A percentile compares a stretch with the other conserved stretches of the same genome.
These are phyloP conservation scores for Stephania yunnanensis DNA, from an alignment of 164 flowering plant genomes.

Conservation along the genomic window DNA sequence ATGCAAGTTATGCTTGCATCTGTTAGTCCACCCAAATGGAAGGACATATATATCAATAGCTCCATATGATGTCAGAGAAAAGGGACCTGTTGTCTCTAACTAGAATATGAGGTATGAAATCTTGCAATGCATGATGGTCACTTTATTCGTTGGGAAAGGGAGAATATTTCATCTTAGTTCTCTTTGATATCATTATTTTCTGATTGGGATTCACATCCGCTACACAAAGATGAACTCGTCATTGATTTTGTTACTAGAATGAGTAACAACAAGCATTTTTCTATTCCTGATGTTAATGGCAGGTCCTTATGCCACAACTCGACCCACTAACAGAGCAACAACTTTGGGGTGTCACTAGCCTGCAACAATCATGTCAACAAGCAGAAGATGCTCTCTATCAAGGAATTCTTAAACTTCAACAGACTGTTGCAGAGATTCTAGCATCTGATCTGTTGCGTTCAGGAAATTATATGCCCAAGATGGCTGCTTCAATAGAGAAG, in stretches of 20 bases:
- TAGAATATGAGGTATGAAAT: not conserved
- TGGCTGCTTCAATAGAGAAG: slow-evolving; percentile 59
- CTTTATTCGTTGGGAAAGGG: not conserved
- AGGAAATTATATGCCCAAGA: slow-evolving; percentile 51
- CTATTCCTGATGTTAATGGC: slow-evolving; percentile 20
- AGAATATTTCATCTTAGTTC: not conserved
- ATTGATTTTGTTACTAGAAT: not conserved
- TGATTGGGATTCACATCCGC: not conserved
- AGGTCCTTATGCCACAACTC: slow-evolving; percentile 75
- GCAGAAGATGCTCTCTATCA: slow-evolving; percentile 93
- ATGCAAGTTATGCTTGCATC: not conserved
- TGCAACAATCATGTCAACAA: slow-evolving; percentile 76
- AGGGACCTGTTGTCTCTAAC: not conserved
- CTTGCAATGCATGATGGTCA: not conserved
- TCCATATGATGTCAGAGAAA: not conserved
- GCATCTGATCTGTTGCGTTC: slow-evolving; percentile 48
- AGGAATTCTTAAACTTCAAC: slow-evolving; percentile 87
- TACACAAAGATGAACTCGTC: not conserved
- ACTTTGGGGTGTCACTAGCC: slow-evolving; percentile 38
- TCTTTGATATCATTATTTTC: not conserved
- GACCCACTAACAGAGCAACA: slow-evolving; percentile 70
- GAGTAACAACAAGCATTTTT: not conserved
- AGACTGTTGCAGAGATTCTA: slow-evolving; percentile 49
- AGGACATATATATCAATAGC: not conserved
- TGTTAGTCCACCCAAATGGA: not conserved